Evolutionary conservation across 352 stramenopile genomes (phyloP), one percentile per base, ranked within the genome.

Genomic region (Blastocystis hominis): DNA sequence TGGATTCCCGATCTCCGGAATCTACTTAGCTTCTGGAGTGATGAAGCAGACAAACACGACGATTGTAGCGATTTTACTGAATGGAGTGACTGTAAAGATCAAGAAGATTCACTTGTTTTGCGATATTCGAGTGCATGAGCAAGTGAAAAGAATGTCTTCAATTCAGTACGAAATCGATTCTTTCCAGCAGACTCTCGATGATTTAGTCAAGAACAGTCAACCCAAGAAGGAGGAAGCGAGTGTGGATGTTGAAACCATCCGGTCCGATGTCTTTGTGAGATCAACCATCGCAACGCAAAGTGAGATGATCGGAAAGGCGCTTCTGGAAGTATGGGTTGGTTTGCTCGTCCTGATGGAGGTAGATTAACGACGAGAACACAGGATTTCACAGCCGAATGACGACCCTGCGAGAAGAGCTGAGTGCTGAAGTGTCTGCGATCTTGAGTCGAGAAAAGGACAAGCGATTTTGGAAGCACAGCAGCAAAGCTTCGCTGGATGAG

Each of bases 81-180:
- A 17, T 36, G 3, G n/a, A n/a, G n/a, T 42, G n/a, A 24, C 17
- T n/a, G 24, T 50, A 34, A 3, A 76, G 64, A 76, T 76, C 44
- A 76, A 76, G 34, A 76, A 50, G 38, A 1, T 76, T 3, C 64
- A 76, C 47, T 40, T 76, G 4, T 76, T 76, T 17, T 76, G 64
- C 47, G 64, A 76, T 55, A 34, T 76, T 17, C 64, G 64, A 5
- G 64, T 76, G 36, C 64, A 76, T 34, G 64, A 76, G 36, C 64
- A 76, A 55, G 64, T 76, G 3, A 76, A 76, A 54, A 50, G n/a
- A 17, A 76, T 76, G 36, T 34, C 36, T 0, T 34, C 64, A 0
- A 76, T 76, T 40, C 36, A 50, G 64, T 55, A 55, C 20, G 64
- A 76, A 53, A 76, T 76, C 17, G 64, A 76, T 76, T 20, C 34